phyloP scores from a whole-genome alignment of 2,329 filamentous ascomycete genomes.

The Diplodia scrobiculata region DNA sequence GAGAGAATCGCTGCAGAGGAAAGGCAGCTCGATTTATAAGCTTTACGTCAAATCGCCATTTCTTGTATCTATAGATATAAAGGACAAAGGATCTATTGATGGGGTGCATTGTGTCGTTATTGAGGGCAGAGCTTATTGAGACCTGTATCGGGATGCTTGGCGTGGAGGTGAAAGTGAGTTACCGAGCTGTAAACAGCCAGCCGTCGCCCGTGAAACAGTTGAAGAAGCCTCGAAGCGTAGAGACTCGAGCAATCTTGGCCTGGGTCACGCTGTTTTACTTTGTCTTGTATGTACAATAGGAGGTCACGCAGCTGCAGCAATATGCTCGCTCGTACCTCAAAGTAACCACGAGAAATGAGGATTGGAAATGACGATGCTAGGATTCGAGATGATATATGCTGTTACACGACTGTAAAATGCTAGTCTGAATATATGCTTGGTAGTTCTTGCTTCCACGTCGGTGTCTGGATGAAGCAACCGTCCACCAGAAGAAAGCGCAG shows the following conservation, averaged over 20 bases:
- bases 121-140: conserved; percentile 4
- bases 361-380: not conserved
- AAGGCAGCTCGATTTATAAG: not conserved
- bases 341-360: not conserved
- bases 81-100: conserved; percentile 12
- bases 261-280: not conserved
- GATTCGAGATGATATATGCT: not conserved
- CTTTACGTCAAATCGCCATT: not conserved
- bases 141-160: conserved; percentile 21
- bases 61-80: not conserved
- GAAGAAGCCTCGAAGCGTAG: not conserved
- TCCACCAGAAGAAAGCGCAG: not conserved
- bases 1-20: not conserved
- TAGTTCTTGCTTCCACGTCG: not conserved
- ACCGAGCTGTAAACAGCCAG: not conserved
- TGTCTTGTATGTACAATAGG: not conserved
- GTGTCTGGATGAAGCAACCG: not conserved
- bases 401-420: no score
- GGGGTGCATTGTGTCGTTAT: not conserved
- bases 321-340: not conserved
- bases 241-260: not conserved
- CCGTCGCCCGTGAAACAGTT: not conserved
- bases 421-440: not conserved
- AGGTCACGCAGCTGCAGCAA: not conserved
- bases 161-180: not conserved